Conservation (phyloP, 805 yeast genomes). For the Blastobotrys muscicola region DNA sequence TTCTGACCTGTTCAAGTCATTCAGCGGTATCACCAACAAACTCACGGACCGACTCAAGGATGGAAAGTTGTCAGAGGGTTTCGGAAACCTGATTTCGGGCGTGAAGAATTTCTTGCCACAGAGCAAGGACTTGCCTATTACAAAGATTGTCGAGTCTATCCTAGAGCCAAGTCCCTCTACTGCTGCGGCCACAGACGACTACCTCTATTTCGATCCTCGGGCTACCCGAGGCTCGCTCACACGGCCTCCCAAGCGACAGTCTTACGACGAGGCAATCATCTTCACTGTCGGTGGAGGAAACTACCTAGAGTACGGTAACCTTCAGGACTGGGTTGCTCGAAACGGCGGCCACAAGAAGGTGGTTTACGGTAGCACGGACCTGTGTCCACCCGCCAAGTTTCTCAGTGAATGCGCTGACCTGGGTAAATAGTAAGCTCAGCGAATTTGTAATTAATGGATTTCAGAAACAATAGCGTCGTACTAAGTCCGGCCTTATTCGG, state of each 20-base stretch:
- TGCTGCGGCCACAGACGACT: conserved; percentile 75
- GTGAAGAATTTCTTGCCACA: conserved; percentile 82
- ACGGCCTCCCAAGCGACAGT: conserved; percentile 75
- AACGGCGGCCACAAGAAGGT: conserved; percentile 42
- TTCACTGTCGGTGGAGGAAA: conserved; percentile 97
- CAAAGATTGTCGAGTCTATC: conserved; percentile 82
- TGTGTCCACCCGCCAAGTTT: conserved; percentile 30
- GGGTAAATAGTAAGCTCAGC: conserved; percentile 14
- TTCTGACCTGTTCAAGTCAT: conserved; percentile 35
- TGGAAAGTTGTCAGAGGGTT: conserved; percentile 76
- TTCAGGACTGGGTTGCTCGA: conserved; percentile 72
- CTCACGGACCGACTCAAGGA: conserved; percentile 67
- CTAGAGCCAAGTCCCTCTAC: conserved; percentile 60
- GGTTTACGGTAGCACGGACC: conserved; percentile 79
- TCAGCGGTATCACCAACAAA: conserved; percentile 65
- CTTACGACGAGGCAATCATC: conserved; percentile 73
- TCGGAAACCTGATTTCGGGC: conserved; percentile 81
- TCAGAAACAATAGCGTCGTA: no score
- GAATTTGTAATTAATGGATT: no score
- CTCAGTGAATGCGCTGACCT: conserved; percentile 26
- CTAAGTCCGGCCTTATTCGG: no score
- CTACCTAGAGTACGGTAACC: conserved; percentile 85
- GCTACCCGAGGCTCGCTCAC: conserved; percentile 81
- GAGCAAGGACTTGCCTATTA: conserved; percentile 78
- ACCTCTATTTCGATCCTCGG: conserved; percentile 82